Evolutionary conservation across 2,329 filamentous ascomycete genomes (phyloP), one percentile per base, ranked within the genome.

Genomic region (Sphaerulina musiva): DNA sequence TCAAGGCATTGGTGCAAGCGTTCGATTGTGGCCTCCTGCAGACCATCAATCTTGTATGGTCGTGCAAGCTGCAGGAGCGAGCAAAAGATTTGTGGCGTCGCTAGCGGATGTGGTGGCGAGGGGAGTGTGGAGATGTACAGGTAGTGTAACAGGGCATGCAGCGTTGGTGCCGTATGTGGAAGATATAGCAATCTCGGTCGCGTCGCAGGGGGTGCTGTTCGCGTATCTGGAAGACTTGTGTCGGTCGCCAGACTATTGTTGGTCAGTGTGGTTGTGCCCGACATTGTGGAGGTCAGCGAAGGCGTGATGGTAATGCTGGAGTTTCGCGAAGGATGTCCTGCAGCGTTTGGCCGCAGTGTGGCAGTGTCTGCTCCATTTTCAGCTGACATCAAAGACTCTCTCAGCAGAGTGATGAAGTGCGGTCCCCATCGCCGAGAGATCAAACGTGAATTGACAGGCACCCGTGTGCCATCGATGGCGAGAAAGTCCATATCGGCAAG

Each of bases 401-500:
- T 83, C 8, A 97, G 77, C 1, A 98, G 79, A 68, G 95, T 89
- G 53, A 95, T 89, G 72, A 98, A 97, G 69, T 95, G 96, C 0
- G 90, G 89, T 0, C 93, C 93, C 93, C 93, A 98, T 67, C 93
- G 80, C 29, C 89, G 82, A 8, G 87, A 86, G 12, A 97, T 79
- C 12, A 98, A 81, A 54, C 90, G 83, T 6, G 93, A 97, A 70
- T 95, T 98, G 62, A 96, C 87, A 0, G 93, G 89, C 61, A 97
- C 89, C 14, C 91, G 83, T 68, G 96, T 92, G 20, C 92, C 92
- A 17, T 87, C 87, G 41, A 95, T 85, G 49, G 92, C 93, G 29
- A 97, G 78, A 55, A 98, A 88, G 66, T 97, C 93, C 93, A 98
- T 98, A 64, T 98, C 93, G 2, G 89, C 81, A 53, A 98, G 76